Percentiles rank a stretch among this genome's conserved stretches.
Conservation (phyloP, 177 flowering plant genomes). For the Vitis hybrid region DNA sequence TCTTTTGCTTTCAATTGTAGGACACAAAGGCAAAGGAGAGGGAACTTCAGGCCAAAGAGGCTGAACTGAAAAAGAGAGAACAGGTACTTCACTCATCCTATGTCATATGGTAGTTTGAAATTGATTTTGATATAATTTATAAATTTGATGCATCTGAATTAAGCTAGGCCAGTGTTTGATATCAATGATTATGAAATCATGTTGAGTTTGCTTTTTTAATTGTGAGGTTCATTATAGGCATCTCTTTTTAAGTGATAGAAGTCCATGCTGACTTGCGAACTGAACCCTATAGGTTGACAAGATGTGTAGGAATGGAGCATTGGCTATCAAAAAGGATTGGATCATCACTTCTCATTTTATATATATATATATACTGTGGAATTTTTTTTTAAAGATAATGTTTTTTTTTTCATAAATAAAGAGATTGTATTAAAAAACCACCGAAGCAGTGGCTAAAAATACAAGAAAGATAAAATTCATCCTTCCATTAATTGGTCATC, state of each 20-base stretch:
- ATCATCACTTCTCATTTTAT: no score
- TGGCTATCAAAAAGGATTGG: no score
- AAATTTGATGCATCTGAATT: neutral
- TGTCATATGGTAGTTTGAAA: neutral
- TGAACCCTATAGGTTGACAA: no score
- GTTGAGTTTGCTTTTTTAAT: neutral
- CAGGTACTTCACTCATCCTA: conserved; percentile 50
- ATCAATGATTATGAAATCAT: neutral
- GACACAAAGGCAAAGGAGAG: conserved; percentile 73
- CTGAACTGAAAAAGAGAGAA: conserved; percentile 81
- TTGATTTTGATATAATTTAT: neutral
- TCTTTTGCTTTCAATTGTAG: conserved; percentile 30
- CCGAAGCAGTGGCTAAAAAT: no score
- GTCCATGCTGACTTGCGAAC: neutral
- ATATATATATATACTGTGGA: no score
- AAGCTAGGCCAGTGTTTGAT: neutral
- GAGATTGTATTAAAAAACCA: no score
- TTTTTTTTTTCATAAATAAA: no score
- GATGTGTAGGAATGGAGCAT: no score
- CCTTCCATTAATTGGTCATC: neutral
- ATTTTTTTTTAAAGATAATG: neutral
- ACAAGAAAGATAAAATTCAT: neutral
- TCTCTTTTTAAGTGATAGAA: no score
- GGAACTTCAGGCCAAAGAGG: conserved; percentile 91
- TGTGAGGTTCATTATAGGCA: neutral